Conservation (phyloP, 2,329 filamentous ascomycete genomes). For the Fusarium camptoceras region DNA sequence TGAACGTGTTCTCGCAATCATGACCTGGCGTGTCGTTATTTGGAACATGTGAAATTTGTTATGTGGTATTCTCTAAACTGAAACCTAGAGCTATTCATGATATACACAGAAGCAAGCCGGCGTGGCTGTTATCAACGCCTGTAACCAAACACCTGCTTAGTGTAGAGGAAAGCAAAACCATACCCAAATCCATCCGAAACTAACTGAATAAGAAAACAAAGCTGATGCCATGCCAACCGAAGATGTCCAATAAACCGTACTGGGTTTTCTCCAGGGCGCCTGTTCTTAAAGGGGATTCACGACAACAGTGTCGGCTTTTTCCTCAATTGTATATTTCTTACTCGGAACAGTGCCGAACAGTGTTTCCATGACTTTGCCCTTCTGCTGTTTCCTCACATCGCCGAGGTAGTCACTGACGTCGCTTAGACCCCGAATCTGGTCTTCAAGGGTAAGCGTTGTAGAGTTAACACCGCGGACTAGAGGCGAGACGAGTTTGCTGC, state of each 20-base stretch:
- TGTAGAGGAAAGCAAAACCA: background rate
- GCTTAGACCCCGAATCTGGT: slow-evolving; percentile 86
- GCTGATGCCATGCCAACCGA: background rate
- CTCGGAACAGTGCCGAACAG: slow-evolving; percentile 69
- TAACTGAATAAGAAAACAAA: background rate
- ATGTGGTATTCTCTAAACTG: slow-evolving; percentile 12
- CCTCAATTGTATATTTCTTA: slow-evolving; percentile 51
- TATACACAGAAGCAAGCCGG: slow-evolving; percentile 9
- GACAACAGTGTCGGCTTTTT: slow-evolving; percentile 38
- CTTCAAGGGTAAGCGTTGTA: slow-evolving; percentile 80
- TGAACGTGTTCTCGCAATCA: background rate
- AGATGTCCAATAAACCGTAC: background rate
- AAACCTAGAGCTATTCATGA: slow-evolving; percentile 6
- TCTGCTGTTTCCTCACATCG: slow-evolving; percentile 80
- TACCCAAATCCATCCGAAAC: background rate
- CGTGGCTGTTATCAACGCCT: slow-evolving; percentile 13
- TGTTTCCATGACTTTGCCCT: slow-evolving; percentile 84
- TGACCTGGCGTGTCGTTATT: background rate
- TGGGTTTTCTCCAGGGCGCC: background rate
- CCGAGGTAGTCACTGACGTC: slow-evolving; percentile 83
- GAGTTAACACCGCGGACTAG: slow-evolving; percentile 77
- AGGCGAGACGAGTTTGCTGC: slow-evolving; percentile 85
- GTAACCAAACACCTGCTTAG: slow-evolving; percentile 18
- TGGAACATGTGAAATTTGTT: background rate
- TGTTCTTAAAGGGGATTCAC: slow-evolving; percentile 27